phyloP scores from a whole-genome alignment of 805 yeast genomes.

The Candida pini region DNA sequence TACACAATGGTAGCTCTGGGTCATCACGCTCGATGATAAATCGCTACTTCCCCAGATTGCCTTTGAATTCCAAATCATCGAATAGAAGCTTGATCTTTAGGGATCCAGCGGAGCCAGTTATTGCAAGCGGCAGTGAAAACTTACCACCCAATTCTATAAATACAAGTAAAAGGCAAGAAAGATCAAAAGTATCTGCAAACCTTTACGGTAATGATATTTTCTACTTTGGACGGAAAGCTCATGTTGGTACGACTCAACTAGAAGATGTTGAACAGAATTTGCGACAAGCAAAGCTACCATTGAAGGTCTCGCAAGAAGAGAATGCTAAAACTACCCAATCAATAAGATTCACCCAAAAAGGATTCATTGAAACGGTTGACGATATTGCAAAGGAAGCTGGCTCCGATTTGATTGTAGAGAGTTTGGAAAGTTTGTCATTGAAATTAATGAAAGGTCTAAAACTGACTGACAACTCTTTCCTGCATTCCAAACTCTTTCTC shows the following conservation, averaged over 20 bases:
- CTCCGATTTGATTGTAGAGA: slow-evolving; percentile 1
- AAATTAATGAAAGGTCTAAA: slow-evolving; percentile 5
- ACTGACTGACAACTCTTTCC: slow-evolving; percentile 10
- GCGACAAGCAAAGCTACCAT: not conserved
- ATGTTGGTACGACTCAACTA: slow-evolving; percentile 24
- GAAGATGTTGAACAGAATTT: slow-evolving; percentile 10
- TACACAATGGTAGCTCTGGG: too few species aligned
- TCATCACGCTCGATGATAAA: too few species aligned
- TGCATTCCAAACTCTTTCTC: slow-evolving; percentile 11
- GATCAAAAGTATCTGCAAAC: too few species aligned
- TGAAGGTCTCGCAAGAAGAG: not conserved
- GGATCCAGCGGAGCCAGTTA: too few species aligned
- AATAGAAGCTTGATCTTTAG: too few species aligned
- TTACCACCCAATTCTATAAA: too few species aligned
- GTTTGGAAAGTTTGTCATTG: slow-evolving; percentile 3
- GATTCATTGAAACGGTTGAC: not conserved
- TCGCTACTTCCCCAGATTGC: too few species aligned
- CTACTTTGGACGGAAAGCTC: slow-evolving; percentile 17
- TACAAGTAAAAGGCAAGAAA: too few species aligned
- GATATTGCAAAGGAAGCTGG: not conserved
- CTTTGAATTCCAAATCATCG: too few species aligned
- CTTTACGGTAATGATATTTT: too few species aligned
- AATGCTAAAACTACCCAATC: not conserved
- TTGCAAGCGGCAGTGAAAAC: too few species aligned
- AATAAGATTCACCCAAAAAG: not conserved